These are phyloP conservation scores for Vitis riparia DNA, from an alignment of 164 flowering plant genomes.

Conservation along the genomic window DNA sequence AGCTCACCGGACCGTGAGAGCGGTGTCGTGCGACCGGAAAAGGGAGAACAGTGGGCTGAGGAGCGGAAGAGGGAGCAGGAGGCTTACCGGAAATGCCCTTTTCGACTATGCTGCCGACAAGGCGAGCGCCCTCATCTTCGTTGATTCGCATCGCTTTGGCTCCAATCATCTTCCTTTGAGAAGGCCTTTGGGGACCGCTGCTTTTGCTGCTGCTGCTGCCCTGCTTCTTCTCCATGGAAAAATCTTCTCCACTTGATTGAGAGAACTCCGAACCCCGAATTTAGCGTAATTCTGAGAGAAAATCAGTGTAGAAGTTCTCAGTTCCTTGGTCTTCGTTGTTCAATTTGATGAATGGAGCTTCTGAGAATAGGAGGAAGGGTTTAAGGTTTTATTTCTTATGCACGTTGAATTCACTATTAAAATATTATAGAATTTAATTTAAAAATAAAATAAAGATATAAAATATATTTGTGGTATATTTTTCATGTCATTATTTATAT, in stretches of 20 bases:
- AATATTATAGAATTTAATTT: too few species aligned
- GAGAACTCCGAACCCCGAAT: too few species aligned
- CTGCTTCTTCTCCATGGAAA: conserved; percentile 8
- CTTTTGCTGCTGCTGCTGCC: conserved; percentile 7
- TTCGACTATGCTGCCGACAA: conserved; percentile 73
- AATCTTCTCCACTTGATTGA: not conserved
- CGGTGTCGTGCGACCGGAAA: conserved; percentile 98
- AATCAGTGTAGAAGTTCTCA: not conserved
- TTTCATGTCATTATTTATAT: too few species aligned
- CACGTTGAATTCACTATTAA: too few species aligned
- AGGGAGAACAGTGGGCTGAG: conserved; percentile 71
- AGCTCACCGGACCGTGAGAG: conserved; percentile 84
- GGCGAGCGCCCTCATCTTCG: conserved; percentile 25
- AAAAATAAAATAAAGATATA: too few species aligned
- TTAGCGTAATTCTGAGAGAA: too few species aligned
- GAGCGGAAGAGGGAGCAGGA: conserved; percentile 34
- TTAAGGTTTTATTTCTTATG: too few species aligned
- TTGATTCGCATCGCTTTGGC: conserved; percentile 11
- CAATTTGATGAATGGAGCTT: too few species aligned
- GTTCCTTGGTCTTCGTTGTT: not conserved
- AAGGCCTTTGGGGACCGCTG: not conserved
- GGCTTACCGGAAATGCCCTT: conserved; percentile 53
- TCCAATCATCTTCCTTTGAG: conserved; percentile 14
- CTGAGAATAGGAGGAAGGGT: too few species aligned
- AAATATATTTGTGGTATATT: too few species aligned